Conservation (phyloP, 192 early-diverging fungal genomes). For the Phycomyces nitens region DNA sequence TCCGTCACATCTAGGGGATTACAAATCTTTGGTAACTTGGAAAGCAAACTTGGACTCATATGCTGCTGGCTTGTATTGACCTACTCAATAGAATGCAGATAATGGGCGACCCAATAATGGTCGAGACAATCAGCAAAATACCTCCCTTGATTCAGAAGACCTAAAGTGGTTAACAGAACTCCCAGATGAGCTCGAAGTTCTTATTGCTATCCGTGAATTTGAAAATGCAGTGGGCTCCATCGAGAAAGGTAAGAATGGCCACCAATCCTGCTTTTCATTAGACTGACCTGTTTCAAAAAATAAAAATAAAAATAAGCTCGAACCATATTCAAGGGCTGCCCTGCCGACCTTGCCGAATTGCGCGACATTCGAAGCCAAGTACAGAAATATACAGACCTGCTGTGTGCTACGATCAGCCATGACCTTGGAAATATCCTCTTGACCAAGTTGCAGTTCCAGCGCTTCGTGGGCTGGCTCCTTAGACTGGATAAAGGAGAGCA, state of each 20-base stretch:
- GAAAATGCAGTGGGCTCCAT: slow-evolving; percentile 69
- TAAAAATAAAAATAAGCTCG: background rate
- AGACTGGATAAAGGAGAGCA: slow-evolving; percentile 70
- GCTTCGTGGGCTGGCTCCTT: slow-evolving; percentile 76
- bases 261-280: background rate
- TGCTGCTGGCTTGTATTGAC: too few relatives aligned
- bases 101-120: background rate
- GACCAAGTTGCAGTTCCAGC: slow-evolving; percentile 75
- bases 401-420: slow-evolving; percentile 39
- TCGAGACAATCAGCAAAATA: background rate
- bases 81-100: background rate
- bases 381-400: slow-evolving; percentile 39
- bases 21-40: too few relatives aligned
- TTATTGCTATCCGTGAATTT: slow-evolving; percentile 91
- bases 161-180: slow-evolving; percentile 69
- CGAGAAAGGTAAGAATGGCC: slow-evolving; percentile 52
- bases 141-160: slow-evolving; percentile 23
- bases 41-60: too few relatives aligned
- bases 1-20: too few relatives aligned
- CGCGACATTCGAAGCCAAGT: slow-evolving; percentile 41
- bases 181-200: slow-evolving; percentile 86
- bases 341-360: slow-evolving; percentile 21
- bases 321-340: slow-evolving; percentile 5
- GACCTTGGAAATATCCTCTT: slow-evolving; percentile 83
- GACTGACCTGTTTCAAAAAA: too few relatives aligned